These are phyloP conservation scores for Aspergillus heteromorphus DNA, from an alignment of 495 filamentous ascomycete species.

Conservation along the genomic window DNA sequence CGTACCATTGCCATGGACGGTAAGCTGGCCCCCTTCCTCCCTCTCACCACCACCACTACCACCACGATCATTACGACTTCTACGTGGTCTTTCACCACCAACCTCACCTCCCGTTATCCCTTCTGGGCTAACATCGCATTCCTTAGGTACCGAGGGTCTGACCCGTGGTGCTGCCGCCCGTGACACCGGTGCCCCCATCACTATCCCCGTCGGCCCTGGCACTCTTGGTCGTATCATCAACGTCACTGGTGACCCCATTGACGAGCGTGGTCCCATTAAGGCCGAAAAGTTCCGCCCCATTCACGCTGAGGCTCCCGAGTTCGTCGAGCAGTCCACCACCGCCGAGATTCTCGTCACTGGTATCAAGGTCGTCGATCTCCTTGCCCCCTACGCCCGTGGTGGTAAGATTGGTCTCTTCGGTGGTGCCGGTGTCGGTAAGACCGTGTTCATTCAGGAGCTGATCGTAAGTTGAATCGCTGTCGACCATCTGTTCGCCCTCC, in stretches of 20 bases:
- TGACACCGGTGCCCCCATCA: conserved; percentile 94
- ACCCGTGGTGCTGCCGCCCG: conserved; percentile 76
- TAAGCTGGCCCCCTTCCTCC: conserved; percentile 46
- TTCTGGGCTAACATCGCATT: conserved; percentile 15
- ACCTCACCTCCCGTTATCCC: background rate
- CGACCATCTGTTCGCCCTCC: background rate
- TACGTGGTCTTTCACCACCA: background rate
- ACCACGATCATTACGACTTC: background rate
- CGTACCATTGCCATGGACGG: conserved; percentile 99
- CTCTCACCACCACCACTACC: background rate
- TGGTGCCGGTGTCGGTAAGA: conserved; percentile 99
- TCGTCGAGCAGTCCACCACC: conserved; percentile 89
- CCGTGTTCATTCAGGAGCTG: conserved; percentile 99
- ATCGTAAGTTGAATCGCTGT: conserved; percentile 54
- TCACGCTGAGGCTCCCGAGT: conserved; percentile 85
- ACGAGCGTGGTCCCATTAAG: conserved; percentile 98
- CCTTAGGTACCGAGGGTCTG: conserved; percentile 94
- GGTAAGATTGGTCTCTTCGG: conserved; percentile 99
- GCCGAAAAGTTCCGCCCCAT: conserved; percentile 79
- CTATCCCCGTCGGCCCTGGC: conserved; percentile 89
- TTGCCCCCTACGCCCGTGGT: conserved; percentile 99
- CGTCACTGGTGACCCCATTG: conserved; percentile 99
- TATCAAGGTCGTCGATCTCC: conserved; percentile 99
- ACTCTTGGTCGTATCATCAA: conserved; percentile 99
- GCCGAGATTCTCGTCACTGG: conserved; percentile 97